phyloP scores from a whole-genome alignment of 495 filamentous ascomycete species.

The Saxispiralis lemnorum region DNA sequence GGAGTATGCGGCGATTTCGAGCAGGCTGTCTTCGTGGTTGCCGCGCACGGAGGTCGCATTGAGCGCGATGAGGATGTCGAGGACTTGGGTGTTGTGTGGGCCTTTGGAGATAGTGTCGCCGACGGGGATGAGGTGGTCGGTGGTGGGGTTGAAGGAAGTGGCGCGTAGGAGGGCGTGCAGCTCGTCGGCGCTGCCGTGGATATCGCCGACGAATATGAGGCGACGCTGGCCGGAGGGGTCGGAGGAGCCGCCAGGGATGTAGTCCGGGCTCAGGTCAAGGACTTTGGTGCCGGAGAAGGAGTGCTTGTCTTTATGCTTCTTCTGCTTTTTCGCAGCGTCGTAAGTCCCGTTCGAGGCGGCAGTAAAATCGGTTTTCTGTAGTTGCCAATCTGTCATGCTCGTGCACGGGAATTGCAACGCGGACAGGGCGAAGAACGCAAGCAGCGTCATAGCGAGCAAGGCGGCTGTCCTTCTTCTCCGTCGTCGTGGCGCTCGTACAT shows the following conservation, averaged over 20 bases:
- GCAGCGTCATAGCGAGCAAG: too few relatives aligned
- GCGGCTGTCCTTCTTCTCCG: too few relatives aligned
- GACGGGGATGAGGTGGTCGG: slow-evolving; percentile 64
- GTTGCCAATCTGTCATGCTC: background rate
- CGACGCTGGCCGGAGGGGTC: slow-evolving; percentile 21
- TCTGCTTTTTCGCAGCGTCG: background rate
- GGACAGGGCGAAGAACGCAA: too few relatives aligned
- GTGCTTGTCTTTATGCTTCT: background rate
- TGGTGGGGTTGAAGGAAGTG: slow-evolving; percentile 38
- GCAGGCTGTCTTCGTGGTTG: slow-evolving; percentile 79
- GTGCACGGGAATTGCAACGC: too few relatives aligned
- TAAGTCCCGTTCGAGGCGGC: background rate
- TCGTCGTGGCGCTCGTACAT: too few relatives aligned
- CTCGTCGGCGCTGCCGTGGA: slow-evolving; percentile 64
- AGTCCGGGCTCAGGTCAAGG: background rate
- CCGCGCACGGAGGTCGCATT: slow-evolving; percentile 68
- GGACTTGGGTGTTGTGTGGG: slow-evolving; percentile 61
- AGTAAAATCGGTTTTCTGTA: background rate
- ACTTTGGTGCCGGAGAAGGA: slow-evolving; percentile 8
- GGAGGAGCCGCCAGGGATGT: slow-evolving; percentile 6
- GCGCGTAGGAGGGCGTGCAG: slow-evolving; percentile 49
- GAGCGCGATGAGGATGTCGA: slow-evolving; percentile 51
- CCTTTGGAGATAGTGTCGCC: slow-evolving; percentile 84
- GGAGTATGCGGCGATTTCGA: slow-evolving; percentile 19
- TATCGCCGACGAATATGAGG: slow-evolving; percentile 70